A percentile compares a stretch with the other conserved stretches of the same genome.
phyloP scores from a whole-genome alignment of 345 rosid species.

The Microthlaspi erraticum region DNA sequence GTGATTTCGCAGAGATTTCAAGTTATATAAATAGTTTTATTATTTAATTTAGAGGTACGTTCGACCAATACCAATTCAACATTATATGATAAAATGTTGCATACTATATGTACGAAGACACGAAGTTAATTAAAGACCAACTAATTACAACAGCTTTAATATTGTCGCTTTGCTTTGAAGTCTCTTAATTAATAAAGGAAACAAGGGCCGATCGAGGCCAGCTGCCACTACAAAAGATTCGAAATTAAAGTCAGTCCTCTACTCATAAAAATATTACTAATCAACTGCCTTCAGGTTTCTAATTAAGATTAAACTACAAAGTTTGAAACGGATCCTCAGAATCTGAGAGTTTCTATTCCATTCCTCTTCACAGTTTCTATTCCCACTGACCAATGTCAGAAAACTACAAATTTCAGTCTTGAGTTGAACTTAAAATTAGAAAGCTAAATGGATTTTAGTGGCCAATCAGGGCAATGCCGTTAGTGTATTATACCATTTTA shows the following conservation, averaged over 20 bases:
- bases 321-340: slow-evolving; percentile 46
- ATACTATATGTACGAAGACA: slow-evolving; percentile 6
- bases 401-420: slow-evolving; percentile 12
- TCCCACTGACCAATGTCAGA: slow-evolving; percentile 81
- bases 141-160: slow-evolving; percentile 22
- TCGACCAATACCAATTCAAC: no score
- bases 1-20: no score
- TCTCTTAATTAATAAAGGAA: slow-evolving; percentile 29
- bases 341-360: slow-evolving; percentile 92
- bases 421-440: not conserved
- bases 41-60: no score
- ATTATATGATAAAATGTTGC: no score
- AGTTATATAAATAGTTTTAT: no score
- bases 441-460: no score
- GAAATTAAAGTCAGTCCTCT: slow-evolving; percentile 37
- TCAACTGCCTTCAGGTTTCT: slow-evolving; percentile 37
- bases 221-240: slow-evolving; percentile 51
- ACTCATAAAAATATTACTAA: slow-evolving; percentile 3
- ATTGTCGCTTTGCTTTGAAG: slow-evolving; percentile 42
- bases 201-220: slow-evolving; percentile 46
- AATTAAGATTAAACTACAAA: slow-evolving; percentile 47
- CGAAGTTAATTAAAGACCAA: slow-evolving; percentile 16
- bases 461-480: slow-evolving; percentile 22
- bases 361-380: slow-evolving; percentile 85
- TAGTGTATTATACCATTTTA: not conserved